Evolutionary conservation across 805 yeast genomes (phyloP).

Genomic region (Zygosaccharomyces rouxii): DNA sequence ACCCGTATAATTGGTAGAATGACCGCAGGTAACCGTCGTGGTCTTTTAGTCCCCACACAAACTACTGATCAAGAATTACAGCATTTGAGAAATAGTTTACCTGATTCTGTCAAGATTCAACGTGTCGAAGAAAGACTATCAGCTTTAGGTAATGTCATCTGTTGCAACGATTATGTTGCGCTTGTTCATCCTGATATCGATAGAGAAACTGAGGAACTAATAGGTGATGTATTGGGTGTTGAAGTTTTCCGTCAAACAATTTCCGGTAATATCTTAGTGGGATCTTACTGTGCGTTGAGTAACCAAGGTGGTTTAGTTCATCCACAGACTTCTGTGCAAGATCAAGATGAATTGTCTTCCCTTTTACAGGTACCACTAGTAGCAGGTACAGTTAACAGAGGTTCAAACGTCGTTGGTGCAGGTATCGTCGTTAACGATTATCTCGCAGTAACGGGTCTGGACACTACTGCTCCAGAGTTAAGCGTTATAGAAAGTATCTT

Average conservation of each 20-base stretch:
- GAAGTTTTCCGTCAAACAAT: slow-evolving; percentile 99
- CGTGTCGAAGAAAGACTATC: slow-evolving; percentile 96
- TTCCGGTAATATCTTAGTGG: slow-evolving; percentile 96
- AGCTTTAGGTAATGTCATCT: slow-evolving; percentile 95
- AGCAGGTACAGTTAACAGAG: slow-evolving; percentile 98
- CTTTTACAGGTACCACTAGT: slow-evolving; percentile 95
- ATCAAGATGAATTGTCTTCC: slow-evolving; percentile 95
- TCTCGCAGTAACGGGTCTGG: slow-evolving; percentile 94
- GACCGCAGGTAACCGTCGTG: slow-evolving; percentile 98
- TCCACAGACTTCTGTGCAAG: slow-evolving; percentile 95
- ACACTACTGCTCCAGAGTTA: slow-evolving; percentile 97
- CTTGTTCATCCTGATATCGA: slow-evolving; percentile 98
- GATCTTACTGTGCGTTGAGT: slow-evolving; percentile 89
- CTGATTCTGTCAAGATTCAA: slow-evolving; percentile 92
- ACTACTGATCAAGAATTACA: slow-evolving; percentile 97
- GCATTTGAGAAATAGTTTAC: slow-evolving; percentile 94
- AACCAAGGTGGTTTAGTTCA: slow-evolving; percentile 98
- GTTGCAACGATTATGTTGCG: slow-evolving; percentile 98
- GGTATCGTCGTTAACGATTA: slow-evolving; percentile 99
- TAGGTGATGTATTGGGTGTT: slow-evolving; percentile 96
- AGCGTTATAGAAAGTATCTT: slow-evolving; percentile 95
- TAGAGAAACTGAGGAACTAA: slow-evolving; percentile 97
- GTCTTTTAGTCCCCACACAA: slow-evolving; percentile 92
- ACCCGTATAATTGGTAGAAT: slow-evolving; percentile 96
- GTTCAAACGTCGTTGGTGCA: slow-evolving; percentile 96